Evolutionary conservation across 1,139 yeast genomes (phyloP).

Genomic region (Eremothecium gossypii): DNA sequence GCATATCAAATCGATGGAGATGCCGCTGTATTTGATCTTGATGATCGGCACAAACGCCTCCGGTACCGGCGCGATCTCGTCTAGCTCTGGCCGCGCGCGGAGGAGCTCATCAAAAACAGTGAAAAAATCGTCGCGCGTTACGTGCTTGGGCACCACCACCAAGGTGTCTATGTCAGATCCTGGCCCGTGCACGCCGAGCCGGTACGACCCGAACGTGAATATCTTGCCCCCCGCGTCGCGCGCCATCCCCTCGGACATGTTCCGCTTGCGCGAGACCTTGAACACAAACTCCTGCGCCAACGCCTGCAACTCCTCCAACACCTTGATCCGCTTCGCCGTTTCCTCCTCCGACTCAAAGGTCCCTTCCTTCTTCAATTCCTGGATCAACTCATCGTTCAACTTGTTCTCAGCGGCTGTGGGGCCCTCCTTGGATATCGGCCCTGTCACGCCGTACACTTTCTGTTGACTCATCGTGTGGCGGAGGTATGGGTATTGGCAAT

Average conservation of each 20-base stretch:
- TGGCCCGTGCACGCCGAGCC: constrained; percentile 94
- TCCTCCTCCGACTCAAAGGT: constrained; percentile 84
- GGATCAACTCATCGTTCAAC: constrained; percentile 65
- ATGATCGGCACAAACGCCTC: constrained; percentile 97
- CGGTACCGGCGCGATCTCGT: constrained; percentile 86
- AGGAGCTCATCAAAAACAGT: constrained; percentile 62
- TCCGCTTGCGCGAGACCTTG: constrained; percentile 64
- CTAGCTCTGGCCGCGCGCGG: constrained; percentile 64
- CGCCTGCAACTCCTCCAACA: constrained; percentile 58
- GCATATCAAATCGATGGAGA: constrained; percentile 80
- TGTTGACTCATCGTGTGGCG: constrained; percentile 23
- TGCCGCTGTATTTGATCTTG: constrained; percentile 77
- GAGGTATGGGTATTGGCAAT: constrained; percentile 3
- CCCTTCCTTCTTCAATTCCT: constrained; percentile 72
- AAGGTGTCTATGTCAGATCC: constrained; percentile 96
- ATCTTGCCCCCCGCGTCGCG: constrained; percentile 94
- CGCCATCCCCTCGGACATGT: constrained; percentile 97
- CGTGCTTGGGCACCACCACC: constrained; percentile 93
- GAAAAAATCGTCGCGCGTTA: constrained; percentile 83
- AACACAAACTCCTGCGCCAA: constrained; percentile 75
- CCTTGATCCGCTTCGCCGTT: constrained; percentile 69
- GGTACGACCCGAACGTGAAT: constrained; percentile 88
- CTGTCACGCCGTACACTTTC: constrained; percentile 68
- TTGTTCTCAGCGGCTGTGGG: constrained; percentile 74
- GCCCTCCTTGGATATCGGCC: constrained; percentile 75